These are phyloP conservation scores for Kazachstania viticola DNA, from an alignment of 805 yeast genomes.

Conservation along the genomic window DNA sequence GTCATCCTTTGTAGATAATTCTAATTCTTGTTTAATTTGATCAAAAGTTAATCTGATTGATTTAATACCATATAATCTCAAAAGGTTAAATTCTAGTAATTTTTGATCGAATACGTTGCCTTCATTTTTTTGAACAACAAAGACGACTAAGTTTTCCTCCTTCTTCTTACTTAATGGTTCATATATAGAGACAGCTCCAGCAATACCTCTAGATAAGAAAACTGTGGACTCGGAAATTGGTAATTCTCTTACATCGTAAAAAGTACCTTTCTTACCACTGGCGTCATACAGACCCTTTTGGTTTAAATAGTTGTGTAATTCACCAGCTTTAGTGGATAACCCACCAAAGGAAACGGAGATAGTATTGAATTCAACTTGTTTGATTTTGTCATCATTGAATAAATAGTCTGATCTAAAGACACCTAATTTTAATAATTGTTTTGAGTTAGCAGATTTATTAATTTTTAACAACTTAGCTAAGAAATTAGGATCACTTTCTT, in stretches of 20 bases:
- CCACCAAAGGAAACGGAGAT: constrained; percentile 95
- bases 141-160: constrained; percentile 44
- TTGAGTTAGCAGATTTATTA: constrained; percentile 29
- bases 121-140: constrained; percentile 77
- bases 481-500: constrained; percentile 57
- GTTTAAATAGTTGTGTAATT: constrained; percentile 60
- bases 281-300: constrained; percentile 39
- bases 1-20: constrained; percentile 1
- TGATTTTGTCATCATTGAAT: constrained; percentile 46
- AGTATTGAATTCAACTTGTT: constrained; percentile 94
- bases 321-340: constrained; percentile 66
- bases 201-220: constrained; percentile 8
- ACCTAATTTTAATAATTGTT: constrained; percentile 66
- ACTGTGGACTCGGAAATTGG: constrained; percentile 59
- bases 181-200: constrained; percentile 6
- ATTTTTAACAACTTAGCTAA: constrained; percentile 60
- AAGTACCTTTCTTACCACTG: constrained; percentile 28
- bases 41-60: constrained; percentile 59
- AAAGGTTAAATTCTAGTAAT: constrained; percentile 59
- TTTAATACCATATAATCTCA: constrained; percentile 42
- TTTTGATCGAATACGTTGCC: constrained; percentile 89
- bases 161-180: constrained; percentile 50
- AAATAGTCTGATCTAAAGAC: constrained; percentile 86
- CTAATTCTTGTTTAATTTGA: constrained; percentile 33
- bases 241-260: constrained; percentile 32